phyloP scores from a whole-genome alignment of 129 eudicot species.

The Erigeron canadensis region DNA sequence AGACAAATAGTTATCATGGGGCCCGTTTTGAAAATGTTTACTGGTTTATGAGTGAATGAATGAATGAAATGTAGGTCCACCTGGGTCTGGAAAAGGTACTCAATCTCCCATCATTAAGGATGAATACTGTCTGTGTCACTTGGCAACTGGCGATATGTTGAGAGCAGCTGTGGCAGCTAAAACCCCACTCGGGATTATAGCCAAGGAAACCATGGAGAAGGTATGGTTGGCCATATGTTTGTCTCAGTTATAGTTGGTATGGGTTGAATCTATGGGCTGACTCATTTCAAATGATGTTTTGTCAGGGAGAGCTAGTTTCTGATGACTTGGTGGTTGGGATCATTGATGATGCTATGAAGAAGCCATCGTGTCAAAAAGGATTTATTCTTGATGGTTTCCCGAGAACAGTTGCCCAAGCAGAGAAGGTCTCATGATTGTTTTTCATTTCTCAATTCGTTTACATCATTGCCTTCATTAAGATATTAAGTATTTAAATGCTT shows the following conservation, averaged over 20 bases:
- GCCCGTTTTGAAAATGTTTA: not conserved
- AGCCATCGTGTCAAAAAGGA: constrained; percentile 90
- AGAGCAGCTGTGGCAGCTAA: constrained; percentile 93
- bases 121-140: constrained; percentile 85
- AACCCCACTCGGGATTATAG: constrained; percentile 84
- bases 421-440: constrained; percentile 47
- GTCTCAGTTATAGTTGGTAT: not conserved
- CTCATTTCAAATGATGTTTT: not conserved
- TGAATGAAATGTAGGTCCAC: constrained; percentile 69
- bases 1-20: too few species aligned
- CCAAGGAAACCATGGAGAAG: constrained; percentile 97
- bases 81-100: constrained; percentile 94
- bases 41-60: constrained; percentile 11
- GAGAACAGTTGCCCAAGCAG: constrained; percentile 80
- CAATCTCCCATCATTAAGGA: constrained; percentile 93
- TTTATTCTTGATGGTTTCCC: constrained; percentile 96
- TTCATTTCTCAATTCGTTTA: not conserved
- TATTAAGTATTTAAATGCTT: not conserved
- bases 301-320: constrained; percentile 84
- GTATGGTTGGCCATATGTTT: constrained; percentile 23
- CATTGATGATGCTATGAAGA: constrained; percentile 86
- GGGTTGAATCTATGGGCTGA: not conserved
- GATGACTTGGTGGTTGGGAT: constrained; percentile 94
- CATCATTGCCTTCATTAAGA: not conserved
- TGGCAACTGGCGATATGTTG: constrained; percentile 97